A percentile compares a stretch with the other conserved stretches of the same genome.
Conservation (phyloP, 2,329 filamentous ascomycete species). For the Amesomyces nigricolor region DNA sequence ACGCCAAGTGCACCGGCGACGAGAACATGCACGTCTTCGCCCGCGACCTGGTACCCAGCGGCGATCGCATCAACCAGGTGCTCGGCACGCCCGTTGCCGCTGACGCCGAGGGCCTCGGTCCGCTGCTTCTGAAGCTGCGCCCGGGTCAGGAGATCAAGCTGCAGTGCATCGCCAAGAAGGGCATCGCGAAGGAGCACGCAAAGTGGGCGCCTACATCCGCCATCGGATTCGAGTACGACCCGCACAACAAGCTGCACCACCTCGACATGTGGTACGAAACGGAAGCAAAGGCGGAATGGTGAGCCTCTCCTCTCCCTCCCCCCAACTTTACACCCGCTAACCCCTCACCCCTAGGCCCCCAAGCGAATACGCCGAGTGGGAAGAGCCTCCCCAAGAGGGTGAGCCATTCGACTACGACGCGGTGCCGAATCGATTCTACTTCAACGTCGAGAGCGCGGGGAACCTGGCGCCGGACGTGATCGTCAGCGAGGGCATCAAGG, state of each 20-base stretch:
- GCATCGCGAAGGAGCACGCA: conserved; percentile 96
- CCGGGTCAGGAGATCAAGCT: conserved; percentile 86
- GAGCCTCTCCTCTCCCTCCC: conserved; percentile 31
- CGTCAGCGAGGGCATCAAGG: conserved; percentile 80
- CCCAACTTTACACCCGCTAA: conserved; percentile 20
- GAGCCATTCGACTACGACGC: conserved; percentile 90
- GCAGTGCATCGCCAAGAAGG: conserved; percentile 93
- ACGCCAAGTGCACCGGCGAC: conserved; percentile 78
- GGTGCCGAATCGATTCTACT: conserved; percentile 79
- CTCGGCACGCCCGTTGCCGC: conserved; percentile 78
- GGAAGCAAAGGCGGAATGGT: conserved; percentile 80
- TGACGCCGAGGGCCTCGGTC: conserved; percentile 74
- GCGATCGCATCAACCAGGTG: conserved; percentile 63
- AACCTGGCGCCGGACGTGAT: conserved; percentile 86
- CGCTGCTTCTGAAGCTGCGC: conserved; percentile 84
- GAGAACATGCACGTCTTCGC: conserved; percentile 93
- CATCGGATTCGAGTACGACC: conserved; percentile 96
- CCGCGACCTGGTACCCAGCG: conserved; percentile 72
- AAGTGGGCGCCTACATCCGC: conserved; percentile 95
- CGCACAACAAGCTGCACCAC: conserved; percentile 91
- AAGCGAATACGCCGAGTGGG: conserved; percentile 72
- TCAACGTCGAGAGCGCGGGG: conserved; percentile 85
- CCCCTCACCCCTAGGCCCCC: conserved; percentile 58
- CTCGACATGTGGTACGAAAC: conserved; percentile 93
- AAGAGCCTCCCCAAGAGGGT: conserved; percentile 73